Base-by-base conservation (phyloP, 495 filamentous ascomycete genomes). In the Neurospora sp. region DNA sequence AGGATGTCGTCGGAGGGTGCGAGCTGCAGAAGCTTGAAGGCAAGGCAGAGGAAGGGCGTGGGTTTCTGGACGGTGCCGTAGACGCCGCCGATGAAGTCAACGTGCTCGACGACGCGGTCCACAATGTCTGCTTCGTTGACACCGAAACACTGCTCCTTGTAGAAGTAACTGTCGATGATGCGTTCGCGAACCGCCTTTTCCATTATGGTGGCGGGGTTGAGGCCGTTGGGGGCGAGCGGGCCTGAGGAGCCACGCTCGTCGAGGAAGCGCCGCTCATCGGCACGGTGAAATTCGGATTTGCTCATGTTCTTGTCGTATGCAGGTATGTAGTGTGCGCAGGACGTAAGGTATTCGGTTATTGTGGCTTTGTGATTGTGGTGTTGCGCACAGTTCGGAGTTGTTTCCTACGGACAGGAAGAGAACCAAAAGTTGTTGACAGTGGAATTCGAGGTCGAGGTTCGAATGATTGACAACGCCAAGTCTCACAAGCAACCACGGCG, bases 71-170 rank as follows among this genome's bases (percentile, higher is more conserved):
- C 86, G 39, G 89, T 87, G 70, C 93, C 93, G 79, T 93, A 93
- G 12, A 93, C 94, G 77, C 96, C 96, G 72, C 94, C 96, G 71
- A 99, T 88, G 83, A 86, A 88, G 78, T 86, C 89, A 42, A 91
- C 92, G 75, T 97, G 85, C 74, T 94, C 92, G 42, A 92, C 91
- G 3, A 95, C 95, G 40, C 96, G 94, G 84, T 97, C 93, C 76
- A 96, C 92, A 2, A 98, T 71, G 91, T 97, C 76, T 86, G 86
- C 93, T 72, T 94, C 93, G 83, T 98, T 98, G 74, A 99, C 85
- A 31, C 92, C 96, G 84, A 98, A 99, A 80, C 95, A 96, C 82
- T 97, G 95, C 81, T 98, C 96, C 83, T 98, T 97, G 92, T 93
- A 99, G 85, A 97, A 99, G 84, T 96, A 96, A 75, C 89, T 92